A percentile compares a stretch with the other conserved stretches of the same genome.
These are phyloP conservation scores for Boletus vermiculosoides DNA, from an alignment of 768 basidiomycete genomes.

Conservation along the genomic window DNA sequence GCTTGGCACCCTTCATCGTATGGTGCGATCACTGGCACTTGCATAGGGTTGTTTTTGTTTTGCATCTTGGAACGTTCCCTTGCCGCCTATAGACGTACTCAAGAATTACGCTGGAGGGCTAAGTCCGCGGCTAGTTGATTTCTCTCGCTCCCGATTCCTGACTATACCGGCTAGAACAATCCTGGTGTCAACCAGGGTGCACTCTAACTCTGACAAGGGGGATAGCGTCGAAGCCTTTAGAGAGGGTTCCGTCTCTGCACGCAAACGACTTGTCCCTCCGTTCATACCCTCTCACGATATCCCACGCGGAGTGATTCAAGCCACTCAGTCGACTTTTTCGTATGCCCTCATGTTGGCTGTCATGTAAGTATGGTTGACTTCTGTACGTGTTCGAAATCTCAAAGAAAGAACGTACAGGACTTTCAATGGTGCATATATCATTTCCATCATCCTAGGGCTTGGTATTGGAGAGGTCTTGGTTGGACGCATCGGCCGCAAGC, in stretches of 20 bases:
- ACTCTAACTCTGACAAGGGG: slow-evolving; percentile 1
- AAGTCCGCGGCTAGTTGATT: slow-evolving; percentile 40
- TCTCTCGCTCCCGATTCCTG: background rate
- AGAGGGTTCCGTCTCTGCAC: slow-evolving; percentile 5
- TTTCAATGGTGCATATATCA: slow-evolving; percentile 75
- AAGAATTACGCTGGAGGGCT: slow-evolving; percentile 57
- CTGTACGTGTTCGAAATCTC: background rate
- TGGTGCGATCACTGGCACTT: slow-evolving; percentile 74
- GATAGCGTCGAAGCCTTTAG: background rate
- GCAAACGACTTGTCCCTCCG: slow-evolving; percentile 43
- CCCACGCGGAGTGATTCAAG: slow-evolving; percentile 64
- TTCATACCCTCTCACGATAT: slow-evolving; percentile 70
- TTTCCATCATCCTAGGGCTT: slow-evolving; percentile 68
- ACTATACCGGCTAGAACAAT: slow-evolving; percentile 11
- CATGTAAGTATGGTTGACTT: slow-evolving; percentile 51
- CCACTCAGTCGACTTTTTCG: slow-evolving; percentile 57
- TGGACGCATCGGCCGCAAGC: slow-evolving; percentile 46
- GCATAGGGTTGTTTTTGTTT: slow-evolving; percentile 65
- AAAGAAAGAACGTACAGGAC: slow-evolving; percentile 53
- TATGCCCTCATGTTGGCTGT: slow-evolving; percentile 80
- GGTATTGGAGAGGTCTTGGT: slow-evolving; percentile 75
- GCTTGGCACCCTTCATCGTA: slow-evolving; percentile 64
- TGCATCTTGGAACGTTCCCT: slow-evolving; percentile 72
- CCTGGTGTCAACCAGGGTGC: background rate
- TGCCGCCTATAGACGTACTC: slow-evolving; percentile 49